Base-by-base conservation (phyloP, 805 yeast genomes). In the Millerago galiae region DNA sequence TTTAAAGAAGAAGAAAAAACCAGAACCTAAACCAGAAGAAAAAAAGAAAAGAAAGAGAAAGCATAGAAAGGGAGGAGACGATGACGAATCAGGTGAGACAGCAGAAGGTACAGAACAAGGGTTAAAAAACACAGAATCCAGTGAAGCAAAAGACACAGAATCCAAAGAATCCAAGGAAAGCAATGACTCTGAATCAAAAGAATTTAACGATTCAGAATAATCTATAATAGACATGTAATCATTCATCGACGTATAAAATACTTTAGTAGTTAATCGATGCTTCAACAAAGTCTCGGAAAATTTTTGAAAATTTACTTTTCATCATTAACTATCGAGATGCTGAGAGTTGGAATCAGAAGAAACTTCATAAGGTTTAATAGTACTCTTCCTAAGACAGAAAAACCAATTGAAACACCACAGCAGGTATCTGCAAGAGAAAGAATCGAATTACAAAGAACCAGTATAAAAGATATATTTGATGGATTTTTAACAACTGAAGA, bases 1-100 rank as follows among this genome's bases (percentile, higher is more conserved):
- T 40, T 89, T 87, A 66, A 88, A 83, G 70, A 83, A 80, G 67
- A 76, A 75, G 61, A 50, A 49, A 11, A 42, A 51, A 14, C 56
- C 41, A n/a, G 46, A 45, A 26, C 43, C 21, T 26, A 14, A 26
- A 34, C 35, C 34, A 25, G 26, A 41, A 38, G 44, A 34, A 38
- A 46, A 51, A 41, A 48, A 44, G 45, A 50, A 43, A 44, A 48
- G 49, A 41, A 55, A 52, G 45, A 47, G 47, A 44, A 49, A 54
- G 47, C 54, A 44, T 12, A 56, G 48, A 21, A 44, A 40, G 30
- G 40, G 45, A 41, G 34, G 51, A 15, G 49, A 34, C 35, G 46
- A 34, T 36, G 40, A 29, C 13, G 37, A 35, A 18, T 25, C 33
- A 4, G 37, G 21, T 16, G 36, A 34, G 17, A n/a, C n/a, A 4